Conservation (phyloP, 768 basidiomycete species). For the Collybia nuda region DNA sequence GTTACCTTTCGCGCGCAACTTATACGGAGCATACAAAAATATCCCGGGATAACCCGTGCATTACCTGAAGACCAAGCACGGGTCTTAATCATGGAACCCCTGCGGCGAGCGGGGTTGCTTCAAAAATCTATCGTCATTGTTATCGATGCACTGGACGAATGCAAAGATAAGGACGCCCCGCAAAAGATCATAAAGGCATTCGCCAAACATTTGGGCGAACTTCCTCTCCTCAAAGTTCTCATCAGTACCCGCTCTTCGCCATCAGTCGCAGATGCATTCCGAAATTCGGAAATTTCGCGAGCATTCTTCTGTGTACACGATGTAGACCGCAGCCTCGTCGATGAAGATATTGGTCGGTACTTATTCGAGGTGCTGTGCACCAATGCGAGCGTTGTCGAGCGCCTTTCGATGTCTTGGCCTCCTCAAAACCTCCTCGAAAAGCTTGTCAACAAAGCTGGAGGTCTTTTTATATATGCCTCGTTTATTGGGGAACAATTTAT, state of each 20-base stretch:
- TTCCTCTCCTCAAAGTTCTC: constrained; percentile 14
- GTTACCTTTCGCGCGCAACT: constrained; percentile 8
- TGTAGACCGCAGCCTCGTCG: constrained; percentile 7
- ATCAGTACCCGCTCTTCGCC: constrained; percentile 14
- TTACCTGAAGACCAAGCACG: constrained; percentile 6
- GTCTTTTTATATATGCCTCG: constrained; percentile 14
- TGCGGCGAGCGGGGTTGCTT: constrained; percentile 2
- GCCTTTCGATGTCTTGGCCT: constrained; percentile 13
- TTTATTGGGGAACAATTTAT: constrained; percentile 10
- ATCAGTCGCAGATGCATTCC: not conserved
- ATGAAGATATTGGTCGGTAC: constrained; percentile 11
- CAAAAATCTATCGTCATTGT: constrained; percentile 13
- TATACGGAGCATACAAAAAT: constrained; percentile 2
- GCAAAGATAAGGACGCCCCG: constrained; percentile 9
- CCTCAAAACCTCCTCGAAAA: constrained; percentile 11
- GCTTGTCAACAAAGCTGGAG: constrained; percentile 12
- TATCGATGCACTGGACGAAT: constrained; percentile 22
- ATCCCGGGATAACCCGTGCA: constrained; percentile 4
- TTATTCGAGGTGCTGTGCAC: constrained; percentile 12
- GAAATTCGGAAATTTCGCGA: constrained; percentile 1
- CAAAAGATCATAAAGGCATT: constrained; percentile 11
- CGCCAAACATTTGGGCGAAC: constrained; percentile 8
- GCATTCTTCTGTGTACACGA: constrained; percentile 10
- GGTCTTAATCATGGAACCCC: constrained; percentile 14
- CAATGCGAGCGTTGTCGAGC: constrained; percentile 11